Conservation (phyloP, 108 stramenopile genomes). For the Hondaea fermentalgiana region DNA sequence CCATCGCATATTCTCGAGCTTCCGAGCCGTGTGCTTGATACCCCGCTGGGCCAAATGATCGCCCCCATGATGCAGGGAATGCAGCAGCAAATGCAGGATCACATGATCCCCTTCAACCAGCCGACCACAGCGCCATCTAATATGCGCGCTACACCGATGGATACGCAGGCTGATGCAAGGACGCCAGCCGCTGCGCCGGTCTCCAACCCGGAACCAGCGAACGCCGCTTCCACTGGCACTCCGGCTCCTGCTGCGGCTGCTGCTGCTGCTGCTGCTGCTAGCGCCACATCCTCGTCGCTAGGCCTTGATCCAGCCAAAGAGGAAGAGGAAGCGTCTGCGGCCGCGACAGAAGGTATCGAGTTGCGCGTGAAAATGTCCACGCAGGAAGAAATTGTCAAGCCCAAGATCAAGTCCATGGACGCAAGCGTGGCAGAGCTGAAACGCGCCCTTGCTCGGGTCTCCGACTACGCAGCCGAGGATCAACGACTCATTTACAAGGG, state of each 20-base stretch:
- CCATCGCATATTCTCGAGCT: conserved; percentile 25
- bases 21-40: conserved; percentile 19
- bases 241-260: background rate
- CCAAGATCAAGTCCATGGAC: background rate
- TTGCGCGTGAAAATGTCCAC: background rate
- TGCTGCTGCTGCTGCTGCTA: background rate
- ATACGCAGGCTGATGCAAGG: too few relatives aligned
- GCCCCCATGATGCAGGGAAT: conserved; percentile 24
- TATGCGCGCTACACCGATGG: too few relatives aligned
- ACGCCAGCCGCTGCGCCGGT: background rate
- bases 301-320: background rate
- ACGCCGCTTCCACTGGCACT: background rate
- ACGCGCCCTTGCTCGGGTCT: background rate
- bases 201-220: background rate
- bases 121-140: background rate
- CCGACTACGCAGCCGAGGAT: background rate
- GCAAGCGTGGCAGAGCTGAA: background rate
- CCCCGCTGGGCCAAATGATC: conserved; percentile 29
- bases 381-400: background rate
- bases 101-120: background rate
- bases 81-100: conserved; percentile 14
- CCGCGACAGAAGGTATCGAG: background rate
- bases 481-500: conserved; percentile 10
- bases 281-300: background rate
- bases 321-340: background rate